Percentiles rank a stretch among this genome's conserved stretches.
Evolutionary conservation across 352 stramenopile species (phyloP).

Genomic region (Plasmopara halstedii): DNA sequence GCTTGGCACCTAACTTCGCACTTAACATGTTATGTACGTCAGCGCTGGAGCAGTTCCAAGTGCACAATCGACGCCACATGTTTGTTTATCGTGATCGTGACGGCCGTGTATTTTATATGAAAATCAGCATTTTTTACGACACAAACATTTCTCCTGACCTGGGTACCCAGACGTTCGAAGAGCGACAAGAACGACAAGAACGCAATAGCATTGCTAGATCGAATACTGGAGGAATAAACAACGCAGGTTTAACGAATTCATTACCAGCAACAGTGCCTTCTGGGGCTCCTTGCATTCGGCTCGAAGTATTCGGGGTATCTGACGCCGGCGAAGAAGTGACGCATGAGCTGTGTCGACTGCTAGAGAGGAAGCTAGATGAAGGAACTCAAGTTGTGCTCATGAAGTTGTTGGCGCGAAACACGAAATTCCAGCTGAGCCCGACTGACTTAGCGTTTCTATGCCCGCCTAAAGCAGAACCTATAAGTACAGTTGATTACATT

Average conservation of each 20-base stretch:
- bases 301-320: slow-evolving; percentile 82
- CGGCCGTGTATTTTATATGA: slow-evolving; percentile 87
- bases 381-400: slow-evolving; percentile 79
- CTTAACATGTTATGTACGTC: slow-evolving; percentile 80
- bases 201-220: slow-evolving; percentile 11
- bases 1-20: slow-evolving; percentile 65
- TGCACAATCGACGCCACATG: slow-evolving; percentile 81
- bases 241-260: slow-evolving; percentile 6
- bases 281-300: slow-evolving; percentile 40
- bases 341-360: slow-evolving; percentile 64
- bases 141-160: slow-evolving; percentile 3
- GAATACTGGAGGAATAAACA: slow-evolving; percentile 18
- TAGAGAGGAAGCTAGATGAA: slow-evolving; percentile 85
- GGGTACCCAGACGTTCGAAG: slow-evolving; percentile 7
- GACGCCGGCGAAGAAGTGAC: slow-evolving; percentile 77
- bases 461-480: slow-evolving; percentile 32
- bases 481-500: slow-evolving; percentile 35
- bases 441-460: slow-evolving; percentile 75
- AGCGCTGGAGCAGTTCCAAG: slow-evolving; percentile 84
- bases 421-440: slow-evolving; percentile 74
- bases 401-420: slow-evolving; percentile 79
- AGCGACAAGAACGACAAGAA: slow-evolving; percentile 28
- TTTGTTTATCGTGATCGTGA: slow-evolving; percentile 84
- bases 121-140: slow-evolving; percentile 61
- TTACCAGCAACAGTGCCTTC: slow-evolving; percentile 5